Evolutionary conservation across 257 asterid species (phyloP).

Genomic region (Petunia secreta): DNA sequence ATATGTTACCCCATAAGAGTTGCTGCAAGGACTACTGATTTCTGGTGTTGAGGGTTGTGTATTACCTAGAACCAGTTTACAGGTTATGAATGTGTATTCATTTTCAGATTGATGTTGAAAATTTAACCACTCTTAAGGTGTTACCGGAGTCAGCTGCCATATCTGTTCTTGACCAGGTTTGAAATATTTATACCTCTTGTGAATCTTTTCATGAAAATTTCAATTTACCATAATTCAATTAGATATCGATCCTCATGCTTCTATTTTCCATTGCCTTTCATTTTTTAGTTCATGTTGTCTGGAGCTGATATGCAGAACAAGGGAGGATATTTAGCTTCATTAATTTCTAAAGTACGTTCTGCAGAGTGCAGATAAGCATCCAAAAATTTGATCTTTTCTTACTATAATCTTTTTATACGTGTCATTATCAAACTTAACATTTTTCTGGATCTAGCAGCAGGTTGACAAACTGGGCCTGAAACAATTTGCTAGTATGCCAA

Average conservation of each 20-base stretch:
- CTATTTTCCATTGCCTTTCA: slow-evolving; percentile 29
- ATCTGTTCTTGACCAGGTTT: slow-evolving; percentile 94
- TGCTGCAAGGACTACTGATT: not conserved
- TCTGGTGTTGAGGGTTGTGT: slow-evolving; percentile 16
- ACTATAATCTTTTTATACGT: not conserved
- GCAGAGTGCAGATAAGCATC: slow-evolving; percentile 25
- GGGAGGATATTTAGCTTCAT: slow-evolving; percentile 72
- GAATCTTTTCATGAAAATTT: slow-evolving; percentile 12
- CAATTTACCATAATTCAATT: slow-evolving; percentile 7
- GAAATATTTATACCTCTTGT: slow-evolving; percentile 18
- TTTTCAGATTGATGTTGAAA: slow-evolving; percentile 71
- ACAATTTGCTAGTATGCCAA: slow-evolving; percentile 24
- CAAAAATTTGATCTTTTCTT: slow-evolving; percentile 26
- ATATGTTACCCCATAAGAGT: not conserved
- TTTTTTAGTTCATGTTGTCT: slow-evolving; percentile 77
- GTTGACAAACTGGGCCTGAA: slow-evolving; percentile 45
- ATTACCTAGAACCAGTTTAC: not conserved
- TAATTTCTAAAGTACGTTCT: slow-evolving; percentile 69
- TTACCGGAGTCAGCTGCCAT: slow-evolving; percentile 72
- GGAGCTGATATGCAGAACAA: slow-evolving; percentile 68
- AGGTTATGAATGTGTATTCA: not conserved
- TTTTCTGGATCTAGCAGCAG: slow-evolving; percentile 50
- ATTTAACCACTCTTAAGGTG: slow-evolving; percentile 65
- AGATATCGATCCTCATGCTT: slow-evolving; percentile 16
- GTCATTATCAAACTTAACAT: slow-evolving; percentile 24